Percentiles rank a stretch among this genome's conserved stretches.
Evolutionary conservation across 768 basidiomycete genomes (phyloP).

Genomic region (Calocybe cyanea): DNA sequence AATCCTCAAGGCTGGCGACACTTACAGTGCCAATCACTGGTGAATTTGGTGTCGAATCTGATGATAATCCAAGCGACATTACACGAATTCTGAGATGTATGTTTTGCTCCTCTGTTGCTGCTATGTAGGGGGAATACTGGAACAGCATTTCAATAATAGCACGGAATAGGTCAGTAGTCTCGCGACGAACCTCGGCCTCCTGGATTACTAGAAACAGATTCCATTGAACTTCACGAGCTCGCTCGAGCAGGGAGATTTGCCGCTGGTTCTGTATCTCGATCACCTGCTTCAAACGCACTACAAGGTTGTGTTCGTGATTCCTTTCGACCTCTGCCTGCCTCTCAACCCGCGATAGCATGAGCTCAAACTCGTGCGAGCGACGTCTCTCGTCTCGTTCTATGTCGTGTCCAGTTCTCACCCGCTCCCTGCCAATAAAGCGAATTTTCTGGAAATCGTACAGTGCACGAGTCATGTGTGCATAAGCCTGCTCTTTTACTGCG

Average conservation of each 20-base stretch:
- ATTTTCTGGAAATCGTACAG: background rate
- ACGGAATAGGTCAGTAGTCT: no score
- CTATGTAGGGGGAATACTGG: no score
- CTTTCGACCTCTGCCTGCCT: conserved; percentile 4
- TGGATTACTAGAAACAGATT: no score
- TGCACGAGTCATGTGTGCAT: background rate
- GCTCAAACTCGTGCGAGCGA: background rate
- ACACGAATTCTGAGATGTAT: no score
- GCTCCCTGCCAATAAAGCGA: background rate
- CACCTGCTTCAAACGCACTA: background rate
- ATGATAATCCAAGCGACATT: no score
- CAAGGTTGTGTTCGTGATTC: background rate
- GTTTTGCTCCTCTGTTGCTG: no score
- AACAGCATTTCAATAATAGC: no score
- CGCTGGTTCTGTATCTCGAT: background rate
- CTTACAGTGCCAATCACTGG: no score
- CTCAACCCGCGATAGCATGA: background rate
- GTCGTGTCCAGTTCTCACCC: background rate
- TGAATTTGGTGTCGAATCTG: no score
- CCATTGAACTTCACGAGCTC: no score
- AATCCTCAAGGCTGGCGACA: no score
- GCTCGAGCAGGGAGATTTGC: background rate
- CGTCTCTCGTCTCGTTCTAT: background rate
- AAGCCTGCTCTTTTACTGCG: background rate
- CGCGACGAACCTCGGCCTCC: no score